A percentile compares a stretch with the other conserved stretches of the same genome.
phyloP scores from a whole-genome alignment of 805 yeast species.

The Candida pseudoglaebosa region DNA sequence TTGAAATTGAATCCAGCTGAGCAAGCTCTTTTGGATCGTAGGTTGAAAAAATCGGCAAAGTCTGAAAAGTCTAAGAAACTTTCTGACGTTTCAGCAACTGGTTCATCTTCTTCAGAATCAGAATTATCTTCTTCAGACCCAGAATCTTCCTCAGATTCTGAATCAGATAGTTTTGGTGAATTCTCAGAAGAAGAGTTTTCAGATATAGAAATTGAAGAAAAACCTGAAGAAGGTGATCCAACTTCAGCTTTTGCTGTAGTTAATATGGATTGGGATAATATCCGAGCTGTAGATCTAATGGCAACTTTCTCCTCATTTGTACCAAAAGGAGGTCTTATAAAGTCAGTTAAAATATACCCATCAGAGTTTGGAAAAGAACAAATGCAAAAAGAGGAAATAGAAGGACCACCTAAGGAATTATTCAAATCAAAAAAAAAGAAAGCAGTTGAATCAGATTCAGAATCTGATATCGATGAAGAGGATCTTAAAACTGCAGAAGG shows the following conservation, averaged over 20 bases:
- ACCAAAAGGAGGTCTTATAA: constrained; percentile 68
- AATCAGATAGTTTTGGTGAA: constrained; percentile 35
- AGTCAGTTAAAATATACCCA: constrained; percentile 71
- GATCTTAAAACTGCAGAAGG: constrained; percentile 46
- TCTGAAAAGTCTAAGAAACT: background rate
- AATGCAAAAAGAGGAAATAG: constrained; percentile 82
- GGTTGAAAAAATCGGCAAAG: background rate
- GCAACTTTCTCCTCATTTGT: constrained; percentile 85
- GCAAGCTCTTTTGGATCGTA: background rate
- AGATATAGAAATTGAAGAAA: constrained; percentile 49
- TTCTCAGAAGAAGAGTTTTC: constrained; percentile 49
- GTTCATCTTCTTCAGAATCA: constrained; percentile 6
- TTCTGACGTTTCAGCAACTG: too few species aligned
- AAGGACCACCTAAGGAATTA: constrained; percentile 89
- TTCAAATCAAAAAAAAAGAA: constrained; percentile 49
- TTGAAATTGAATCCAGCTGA: constrained; percentile 1
- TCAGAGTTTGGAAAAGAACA: constrained; percentile 92
- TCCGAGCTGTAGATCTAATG: constrained; percentile 81
- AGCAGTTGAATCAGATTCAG: constrained; percentile 32
- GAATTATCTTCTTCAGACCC: constrained; percentile 22
- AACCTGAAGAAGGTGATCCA: constrained; percentile 87
- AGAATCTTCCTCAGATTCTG: constrained; percentile 46
- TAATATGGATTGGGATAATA: constrained; percentile 95
- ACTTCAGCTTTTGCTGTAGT: constrained; percentile 82
- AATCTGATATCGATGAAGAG: constrained; percentile 31